Evolutionary conservation across 768 basidiomycete genomes (phyloP), one percentile per base, ranked within the genome.

Genomic region (Pholiota microspora): DNA sequence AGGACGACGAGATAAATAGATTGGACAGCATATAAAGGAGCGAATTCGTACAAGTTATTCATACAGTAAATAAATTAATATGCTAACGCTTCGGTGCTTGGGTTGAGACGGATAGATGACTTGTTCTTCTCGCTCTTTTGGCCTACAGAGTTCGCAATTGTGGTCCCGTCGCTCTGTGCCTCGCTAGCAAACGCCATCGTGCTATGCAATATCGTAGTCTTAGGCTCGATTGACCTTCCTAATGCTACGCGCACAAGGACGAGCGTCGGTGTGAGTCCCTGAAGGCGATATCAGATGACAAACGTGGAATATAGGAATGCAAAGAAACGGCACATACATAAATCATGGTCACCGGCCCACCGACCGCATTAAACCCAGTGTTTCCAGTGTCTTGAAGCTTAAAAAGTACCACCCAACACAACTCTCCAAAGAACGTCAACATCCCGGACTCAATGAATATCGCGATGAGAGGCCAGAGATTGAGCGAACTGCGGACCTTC

Each of bases 321-420:
- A n/a, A 36, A n/a, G 13, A n/a, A n/a, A n/a, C n/a, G n/a, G n/a
- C 13, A n/a, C 35, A 36, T 49, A 36, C 25, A 24, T 49, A 49
- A n/a, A 49, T 23, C 49, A 49, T 49, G 1, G 49, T 49, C 7
- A 36, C 25, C 9, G 35, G 34, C 5, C 31, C 34, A 6, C 23
- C 23, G 18, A 49, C 34, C 5, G 49, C 18, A 24, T 49, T 49
- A 31, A 52, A 52, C 23, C 44, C 44, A 2, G 13, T 40, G 50
- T 54, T 15, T n/a, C n/a, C n/a, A n/a, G n/a, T n/a, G n/a, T n/a
- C n/a, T n/a, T 54, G 45, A 12, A 55, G 28, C 25, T 35, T 38
- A 23, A 55, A 55, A 21, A 55, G 54, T 16, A 55, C 54, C 2
- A 38, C 40, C 54, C 54, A 55, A 7, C 42, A 49, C 25, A 55